phyloP scores from a whole-genome alignment of 2,329 filamentous ascomycete genomes.

The Drechslerella stenobrocha region DNA sequence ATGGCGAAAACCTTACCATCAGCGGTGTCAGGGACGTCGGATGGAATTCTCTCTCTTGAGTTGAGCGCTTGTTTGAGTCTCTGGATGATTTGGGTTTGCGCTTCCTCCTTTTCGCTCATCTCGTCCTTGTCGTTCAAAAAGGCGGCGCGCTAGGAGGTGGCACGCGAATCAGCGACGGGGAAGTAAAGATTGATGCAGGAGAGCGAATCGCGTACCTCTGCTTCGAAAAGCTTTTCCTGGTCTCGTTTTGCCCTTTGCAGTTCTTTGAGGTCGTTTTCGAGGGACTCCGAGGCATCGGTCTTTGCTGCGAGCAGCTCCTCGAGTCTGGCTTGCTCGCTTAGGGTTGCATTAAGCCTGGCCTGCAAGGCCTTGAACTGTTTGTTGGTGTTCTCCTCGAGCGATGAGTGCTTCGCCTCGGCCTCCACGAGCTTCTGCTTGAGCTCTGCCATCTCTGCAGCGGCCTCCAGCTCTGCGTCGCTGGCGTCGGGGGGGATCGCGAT shows the following conservation, averaged over 20 bases:
- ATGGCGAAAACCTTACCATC: slow-evolving; percentile 24
- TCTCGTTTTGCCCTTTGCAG: slow-evolving; percentile 81
- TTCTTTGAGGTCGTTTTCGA: slow-evolving; percentile 84
- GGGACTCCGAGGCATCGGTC: slow-evolving; percentile 76
- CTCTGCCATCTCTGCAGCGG: slow-evolving; percentile 51
- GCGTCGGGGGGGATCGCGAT: slow-evolving; percentile 42
- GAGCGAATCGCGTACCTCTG: slow-evolving; percentile 69
- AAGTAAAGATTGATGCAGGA: slow-evolving; percentile 15
- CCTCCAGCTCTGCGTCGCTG: slow-evolving; percentile 51
- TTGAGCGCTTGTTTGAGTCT: slow-evolving; percentile 85
- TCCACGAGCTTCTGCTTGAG: slow-evolving; percentile 50
- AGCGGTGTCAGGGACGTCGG: slow-evolving; percentile 31
- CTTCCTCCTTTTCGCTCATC: slow-evolving; percentile 78
- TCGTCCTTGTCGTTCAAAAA: slow-evolving; percentile 74
- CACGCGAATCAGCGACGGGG: slow-evolving; percentile 3
- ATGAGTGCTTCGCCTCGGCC: slow-evolving; percentile 69
- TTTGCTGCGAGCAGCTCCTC: slow-evolving; percentile 87
- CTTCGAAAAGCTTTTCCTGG: slow-evolving; percentile 88
- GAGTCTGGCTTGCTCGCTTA: slow-evolving; percentile 78
- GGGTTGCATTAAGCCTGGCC: slow-evolving; percentile 79
- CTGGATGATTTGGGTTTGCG: slow-evolving; percentile 87
- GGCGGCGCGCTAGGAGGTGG: slow-evolving; percentile 47
- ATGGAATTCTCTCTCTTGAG: slow-evolving; percentile 63
- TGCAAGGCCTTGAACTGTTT: slow-evolving; percentile 85
- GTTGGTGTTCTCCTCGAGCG: slow-evolving; percentile 72